A percentile compares a stretch with the other conserved stretches of the same genome.
Conservation (phyloP, 2,329 filamentous ascomycete genomes). For the Diaporthe sp. region DNA sequence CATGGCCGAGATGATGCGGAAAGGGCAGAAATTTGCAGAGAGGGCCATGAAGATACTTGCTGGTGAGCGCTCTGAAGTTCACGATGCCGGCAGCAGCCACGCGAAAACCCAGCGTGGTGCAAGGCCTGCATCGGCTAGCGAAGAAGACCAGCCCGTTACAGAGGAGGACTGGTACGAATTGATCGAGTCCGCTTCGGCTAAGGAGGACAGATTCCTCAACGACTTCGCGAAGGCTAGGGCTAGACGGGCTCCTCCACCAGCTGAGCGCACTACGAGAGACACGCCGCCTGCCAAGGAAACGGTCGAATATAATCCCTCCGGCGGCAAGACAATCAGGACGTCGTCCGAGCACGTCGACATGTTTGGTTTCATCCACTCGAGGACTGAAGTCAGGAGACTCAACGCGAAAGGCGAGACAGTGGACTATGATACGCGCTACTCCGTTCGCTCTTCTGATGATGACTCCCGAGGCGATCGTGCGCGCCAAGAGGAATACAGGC, state of each 20-base stretch:
- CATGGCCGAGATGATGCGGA: constrained; percentile 8
- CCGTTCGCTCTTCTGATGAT: constrained; percentile 38
- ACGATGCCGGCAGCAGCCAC: not conserved
- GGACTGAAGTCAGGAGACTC: constrained; percentile 55
- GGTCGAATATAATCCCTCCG: constrained; percentile 35
- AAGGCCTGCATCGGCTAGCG: not conserved
- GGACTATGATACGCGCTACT: constrained; percentile 53
- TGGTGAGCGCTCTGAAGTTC: not conserved
- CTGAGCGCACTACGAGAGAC: constrained; percentile 22
- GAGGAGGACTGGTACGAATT: constrained; percentile 59
- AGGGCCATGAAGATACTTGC: not conserved
- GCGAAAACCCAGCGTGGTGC: not conserved
- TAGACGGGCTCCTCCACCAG: constrained; percentile 1
- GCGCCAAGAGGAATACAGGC: not conserved
- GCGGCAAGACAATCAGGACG: constrained; percentile 52
- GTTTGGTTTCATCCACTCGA: constrained; percentile 59
- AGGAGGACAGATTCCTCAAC: constrained; percentile 56
- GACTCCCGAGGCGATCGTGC: not conserved
- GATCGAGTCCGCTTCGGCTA: constrained; percentile 54
- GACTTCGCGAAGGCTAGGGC: constrained; percentile 54
- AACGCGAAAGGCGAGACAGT: constrained; percentile 59
- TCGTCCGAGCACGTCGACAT: constrained; percentile 59
- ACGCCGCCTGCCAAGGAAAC: constrained; percentile 38
- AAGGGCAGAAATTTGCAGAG: not conserved
- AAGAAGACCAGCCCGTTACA: constrained; percentile 47